Percentiles rank a stretch among this genome's conserved stretches.
phyloP scores from a whole-genome alignment of 345 rosid genomes.

The Eucalyptus cloeziana region DNA sequence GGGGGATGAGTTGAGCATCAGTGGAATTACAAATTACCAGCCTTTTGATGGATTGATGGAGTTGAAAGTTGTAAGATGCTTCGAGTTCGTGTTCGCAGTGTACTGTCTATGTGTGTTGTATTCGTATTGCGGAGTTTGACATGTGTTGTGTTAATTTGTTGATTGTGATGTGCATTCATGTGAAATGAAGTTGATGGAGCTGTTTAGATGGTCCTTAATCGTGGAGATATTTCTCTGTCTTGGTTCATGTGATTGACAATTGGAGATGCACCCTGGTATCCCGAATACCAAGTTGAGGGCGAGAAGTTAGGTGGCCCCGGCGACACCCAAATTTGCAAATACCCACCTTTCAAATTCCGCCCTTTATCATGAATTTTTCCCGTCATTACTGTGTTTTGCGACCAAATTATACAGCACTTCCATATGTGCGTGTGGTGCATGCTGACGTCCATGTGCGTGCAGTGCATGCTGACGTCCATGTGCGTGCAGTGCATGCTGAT shows the following conservation, averaged over 20 bases:
- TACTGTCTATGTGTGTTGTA: not conserved
- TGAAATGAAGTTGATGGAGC: not conserved
- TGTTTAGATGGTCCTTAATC: not conserved
- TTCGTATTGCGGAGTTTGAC: not conserved
- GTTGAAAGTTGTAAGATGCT: conserved; percentile 56
- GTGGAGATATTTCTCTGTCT: not conserved
- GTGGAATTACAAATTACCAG: conserved; percentile 59
- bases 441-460: not conserved
- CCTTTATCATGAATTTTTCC: not conserved
- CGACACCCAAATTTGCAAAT: not conserved
- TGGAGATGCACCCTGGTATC: not conserved
- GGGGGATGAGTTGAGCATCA: conserved; percentile 29
- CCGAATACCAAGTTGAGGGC: not conserved
- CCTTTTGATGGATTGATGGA: conserved; percentile 65
- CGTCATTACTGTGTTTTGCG: not conserved
- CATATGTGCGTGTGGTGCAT: not conserved
- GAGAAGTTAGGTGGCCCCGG: not conserved
- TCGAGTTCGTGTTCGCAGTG: not conserved
- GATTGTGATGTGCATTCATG: not conserved
- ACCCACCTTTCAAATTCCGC: not conserved
- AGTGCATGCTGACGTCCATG: not conserved
- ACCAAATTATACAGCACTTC: not conserved
- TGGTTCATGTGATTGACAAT: not conserved
- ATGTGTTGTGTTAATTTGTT: not conserved
- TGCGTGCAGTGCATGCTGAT: not conserved